Evolutionary conservation across 2,329 filamentous ascomycete genomes (phyloP).

Genomic region (Cercospora zeae-maydis): DNA sequence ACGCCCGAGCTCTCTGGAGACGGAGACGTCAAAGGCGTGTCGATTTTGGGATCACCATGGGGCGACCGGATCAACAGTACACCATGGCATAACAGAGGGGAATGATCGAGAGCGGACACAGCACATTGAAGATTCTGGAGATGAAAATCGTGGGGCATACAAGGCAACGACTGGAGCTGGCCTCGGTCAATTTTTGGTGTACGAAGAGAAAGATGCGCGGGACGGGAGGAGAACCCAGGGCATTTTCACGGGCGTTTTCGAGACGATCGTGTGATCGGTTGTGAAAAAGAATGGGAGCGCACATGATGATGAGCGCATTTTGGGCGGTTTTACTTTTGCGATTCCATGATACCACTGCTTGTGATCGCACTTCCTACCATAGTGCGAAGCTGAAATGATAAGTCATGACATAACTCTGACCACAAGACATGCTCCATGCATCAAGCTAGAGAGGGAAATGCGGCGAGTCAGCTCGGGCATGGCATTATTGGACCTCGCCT

Average conservation of each 20-base stretch:
- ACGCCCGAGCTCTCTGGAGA: no score
- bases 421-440: neutral
- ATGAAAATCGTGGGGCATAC: neutral
- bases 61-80: neutral
- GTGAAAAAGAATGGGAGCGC: neutral
- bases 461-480: neutral
- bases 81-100: neutral
- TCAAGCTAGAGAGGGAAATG: neutral
- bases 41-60: no score
- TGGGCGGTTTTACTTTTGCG: neutral
- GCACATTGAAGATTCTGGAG: neutral
- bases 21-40: no score
- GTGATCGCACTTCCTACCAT: neutral
- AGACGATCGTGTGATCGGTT: neutral
- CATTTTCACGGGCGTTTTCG: neutral
- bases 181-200: neutral
- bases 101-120: neutral
- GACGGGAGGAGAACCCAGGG: neutral
- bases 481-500: neutral
- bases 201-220: neutral
- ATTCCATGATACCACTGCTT: neutral
- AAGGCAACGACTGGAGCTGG: neutral
- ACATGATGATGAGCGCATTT: neutral
- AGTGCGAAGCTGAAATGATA: neutral
- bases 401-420: neutral